A percentile compares a stretch with the other conserved stretches of the same genome.
These are phyloP conservation scores for Rickenella mellea DNA, from an alignment of 768 basidiomycete genomes.

Conservation along the genomic window DNA sequence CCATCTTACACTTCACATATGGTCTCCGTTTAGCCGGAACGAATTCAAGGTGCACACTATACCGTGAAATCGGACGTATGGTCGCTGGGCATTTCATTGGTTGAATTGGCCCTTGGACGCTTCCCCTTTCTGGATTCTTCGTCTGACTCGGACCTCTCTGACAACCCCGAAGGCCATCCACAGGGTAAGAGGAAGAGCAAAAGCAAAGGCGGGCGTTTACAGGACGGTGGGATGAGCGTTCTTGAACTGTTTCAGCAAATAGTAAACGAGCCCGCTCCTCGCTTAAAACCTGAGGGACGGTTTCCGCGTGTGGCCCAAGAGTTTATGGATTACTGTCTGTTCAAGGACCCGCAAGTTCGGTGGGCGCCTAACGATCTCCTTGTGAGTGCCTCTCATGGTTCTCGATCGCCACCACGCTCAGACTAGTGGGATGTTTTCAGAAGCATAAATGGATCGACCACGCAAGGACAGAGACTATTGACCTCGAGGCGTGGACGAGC, in stretches of 20 bases:
- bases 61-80: conserved; percentile 99
- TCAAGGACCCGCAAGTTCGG: conserved; percentile 81
- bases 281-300: conserved; percentile 64
- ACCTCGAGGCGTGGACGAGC: conserved; percentile 74
- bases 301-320: conserved; percentile 67
- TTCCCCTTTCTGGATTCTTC: conserved; percentile 87
- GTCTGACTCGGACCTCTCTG: conserved; percentile 67
- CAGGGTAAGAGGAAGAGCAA: conserved; percentile 75
- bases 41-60: conserved; percentile 97
- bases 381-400: conserved; percentile 33
- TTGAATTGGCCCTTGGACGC: conserved; percentile 92
- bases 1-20: conserved; percentile 7
- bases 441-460: conserved; percentile 68
- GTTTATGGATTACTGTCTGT: conserved; percentile 84
- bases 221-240: conserved; percentile 96
- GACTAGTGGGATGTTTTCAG: conserved; percentile 23
- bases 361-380: conserved; percentile 83
- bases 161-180: conserved; percentile 68
- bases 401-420: background rate
- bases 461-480: conserved; percentile 48
- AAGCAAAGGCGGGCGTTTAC: conserved; percentile 86
- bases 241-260: conserved; percentile 95
- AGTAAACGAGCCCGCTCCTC: conserved; percentile 95
- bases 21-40: conserved; percentile 67
- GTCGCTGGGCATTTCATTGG: conserved; percentile 94